These are phyloP conservation scores for Saturnispora sanitii DNA, from an alignment of 805 yeast species.

Conservation along the genomic window DNA sequence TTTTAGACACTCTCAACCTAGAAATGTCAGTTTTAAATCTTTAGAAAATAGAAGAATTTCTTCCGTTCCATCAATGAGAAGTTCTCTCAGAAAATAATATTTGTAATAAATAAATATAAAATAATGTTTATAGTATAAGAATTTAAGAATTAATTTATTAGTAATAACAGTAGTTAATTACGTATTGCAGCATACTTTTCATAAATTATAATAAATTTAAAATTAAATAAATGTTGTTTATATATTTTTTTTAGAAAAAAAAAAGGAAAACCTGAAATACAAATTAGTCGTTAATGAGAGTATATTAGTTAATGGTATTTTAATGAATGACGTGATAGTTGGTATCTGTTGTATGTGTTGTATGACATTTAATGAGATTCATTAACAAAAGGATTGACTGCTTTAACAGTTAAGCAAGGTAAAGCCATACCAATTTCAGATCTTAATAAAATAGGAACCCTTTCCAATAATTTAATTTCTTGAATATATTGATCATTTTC, in stretches of 20 bases:
- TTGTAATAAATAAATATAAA: background rate
- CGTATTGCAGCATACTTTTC: too few relatives aligned
- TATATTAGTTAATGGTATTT: background rate
- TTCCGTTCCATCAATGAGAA: slow-evolving; percentile 10
- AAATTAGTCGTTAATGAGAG: background rate
- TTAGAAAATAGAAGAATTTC: slow-evolving; percentile 4
- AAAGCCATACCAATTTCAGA: slow-evolving; percentile 93
- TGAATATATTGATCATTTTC: slow-evolving; percentile 64
- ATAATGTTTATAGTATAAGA: background rate
- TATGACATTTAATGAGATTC: background rate
- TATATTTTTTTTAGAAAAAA: background rate
- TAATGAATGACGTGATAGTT: slow-evolving; percentile 7
- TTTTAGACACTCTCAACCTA: slow-evolving; percentile 22
- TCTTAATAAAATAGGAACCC: slow-evolving; percentile 76
- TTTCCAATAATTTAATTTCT: slow-evolving; percentile 66
- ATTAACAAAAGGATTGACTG: slow-evolving; percentile 67
- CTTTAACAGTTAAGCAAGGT: slow-evolving; percentile 89
- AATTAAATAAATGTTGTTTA: background rate
- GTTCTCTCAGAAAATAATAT: slow-evolving; percentile 8
- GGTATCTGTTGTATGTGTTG: background rate
- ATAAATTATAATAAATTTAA: background rate
- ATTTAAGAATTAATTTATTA: too few relatives aligned
- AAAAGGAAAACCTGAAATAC: background rate
- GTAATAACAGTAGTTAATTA: too few relatives aligned
- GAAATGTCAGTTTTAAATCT: slow-evolving; percentile 10